These are phyloP conservation scores for Filosporella fistucella DNA, from an alignment of 495 filamentous ascomycete species.

Conservation along the genomic window DNA sequence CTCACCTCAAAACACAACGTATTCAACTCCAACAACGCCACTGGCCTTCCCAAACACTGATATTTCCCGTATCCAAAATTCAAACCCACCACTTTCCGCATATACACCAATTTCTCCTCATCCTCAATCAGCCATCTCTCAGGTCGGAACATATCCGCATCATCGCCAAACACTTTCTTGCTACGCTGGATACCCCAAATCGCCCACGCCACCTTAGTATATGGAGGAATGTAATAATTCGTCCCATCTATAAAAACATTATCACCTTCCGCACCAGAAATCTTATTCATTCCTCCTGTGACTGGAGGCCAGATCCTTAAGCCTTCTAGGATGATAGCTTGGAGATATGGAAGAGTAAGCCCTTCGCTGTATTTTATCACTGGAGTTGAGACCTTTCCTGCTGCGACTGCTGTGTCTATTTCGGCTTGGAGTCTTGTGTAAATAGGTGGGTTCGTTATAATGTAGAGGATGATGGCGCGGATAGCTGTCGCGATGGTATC, in stretches of 20 bases:
- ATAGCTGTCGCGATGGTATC: conserved; percentile 60
- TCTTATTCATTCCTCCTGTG: conserved; percentile 31
- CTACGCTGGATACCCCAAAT: conserved; percentile 27
- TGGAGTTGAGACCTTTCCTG: conserved; percentile 26
- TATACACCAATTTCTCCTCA: conserved; percentile 25
- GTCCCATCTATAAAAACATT: conserved; percentile 35
- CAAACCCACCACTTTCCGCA: conserved; percentile 34
- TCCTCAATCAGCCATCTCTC: conserved; percentile 43
- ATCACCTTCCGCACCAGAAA: conserved; percentile 43
- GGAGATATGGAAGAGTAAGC: conserved; percentile 40
- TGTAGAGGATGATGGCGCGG: conserved; percentile 46
- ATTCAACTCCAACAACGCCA: conserved; percentile 41
- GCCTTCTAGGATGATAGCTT: conserved; percentile 46
- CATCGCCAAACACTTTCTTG: conserved; percentile 40
- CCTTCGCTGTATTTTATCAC: conserved; percentile 35
- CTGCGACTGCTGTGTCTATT: conserved; percentile 23
- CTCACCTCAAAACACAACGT: conserved; percentile 52
- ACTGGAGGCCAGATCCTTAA: conserved; percentile 38
- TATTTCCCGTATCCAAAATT: conserved; percentile 39
- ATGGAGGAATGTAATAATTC: conserved; percentile 43
- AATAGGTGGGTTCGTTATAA: conserved; percentile 23
- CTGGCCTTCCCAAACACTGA: conserved; percentile 37
- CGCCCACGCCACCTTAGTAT: conserved; percentile 38
- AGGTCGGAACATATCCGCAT: conserved; percentile 46
- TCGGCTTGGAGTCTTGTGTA: conserved; percentile 9